Percentiles rank a stretch among this genome's conserved stretches.
Conservation (phyloP, 805 yeast species). For the Saturnispora mendoncae region DNA sequence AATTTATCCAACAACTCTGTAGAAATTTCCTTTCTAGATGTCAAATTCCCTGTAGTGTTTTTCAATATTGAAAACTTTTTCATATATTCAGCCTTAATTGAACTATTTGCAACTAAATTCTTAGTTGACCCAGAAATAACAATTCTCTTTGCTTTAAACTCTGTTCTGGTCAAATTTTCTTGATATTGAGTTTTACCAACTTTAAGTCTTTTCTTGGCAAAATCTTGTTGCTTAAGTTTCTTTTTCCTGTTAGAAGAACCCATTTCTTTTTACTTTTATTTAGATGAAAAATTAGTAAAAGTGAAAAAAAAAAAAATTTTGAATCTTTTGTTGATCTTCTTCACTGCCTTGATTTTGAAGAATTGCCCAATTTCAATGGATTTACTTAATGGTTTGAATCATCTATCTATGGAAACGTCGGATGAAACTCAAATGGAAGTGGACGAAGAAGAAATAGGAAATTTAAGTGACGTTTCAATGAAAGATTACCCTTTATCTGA, state of each 20-base stretch:
- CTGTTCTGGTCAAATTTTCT: slow-evolving; percentile 77
- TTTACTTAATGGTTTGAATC: not conserved
- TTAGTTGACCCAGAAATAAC: slow-evolving; percentile 27
- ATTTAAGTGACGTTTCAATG: slow-evolving; percentile 4
- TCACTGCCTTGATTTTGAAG: slow-evolving; percentile 11
- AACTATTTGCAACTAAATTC: slow-evolving; percentile 5
- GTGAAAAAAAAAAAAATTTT: not conserved
- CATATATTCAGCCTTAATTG: slow-evolving; percentile 18
- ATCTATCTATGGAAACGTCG: not conserved
- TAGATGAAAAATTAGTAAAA: not conserved
- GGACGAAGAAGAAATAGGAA: not conserved
- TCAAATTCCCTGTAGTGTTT: slow-evolving; percentile 32
- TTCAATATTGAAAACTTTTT: slow-evolving; percentile 61
- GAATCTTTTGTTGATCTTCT: not conserved
- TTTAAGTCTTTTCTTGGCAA: slow-evolving; percentile 65
- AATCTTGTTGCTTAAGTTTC: slow-evolving; percentile 63
- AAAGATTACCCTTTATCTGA: not conserved
- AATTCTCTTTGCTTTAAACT: slow-evolving; percentile 62
- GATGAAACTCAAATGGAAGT: not conserved
- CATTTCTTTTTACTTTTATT: slow-evolving; percentile 18
- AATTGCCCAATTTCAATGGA: no score
- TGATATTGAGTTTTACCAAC: slow-evolving; percentile 78
- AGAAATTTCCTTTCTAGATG: slow-evolving; percentile 17
- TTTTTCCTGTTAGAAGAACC: slow-evolving; percentile 45
- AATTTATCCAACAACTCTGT: slow-evolving; percentile 13